These are phyloP conservation scores for Eimeria maxima DNA, from an alignment of 169 alveolate genomes.

Conservation along the genomic window DNA sequence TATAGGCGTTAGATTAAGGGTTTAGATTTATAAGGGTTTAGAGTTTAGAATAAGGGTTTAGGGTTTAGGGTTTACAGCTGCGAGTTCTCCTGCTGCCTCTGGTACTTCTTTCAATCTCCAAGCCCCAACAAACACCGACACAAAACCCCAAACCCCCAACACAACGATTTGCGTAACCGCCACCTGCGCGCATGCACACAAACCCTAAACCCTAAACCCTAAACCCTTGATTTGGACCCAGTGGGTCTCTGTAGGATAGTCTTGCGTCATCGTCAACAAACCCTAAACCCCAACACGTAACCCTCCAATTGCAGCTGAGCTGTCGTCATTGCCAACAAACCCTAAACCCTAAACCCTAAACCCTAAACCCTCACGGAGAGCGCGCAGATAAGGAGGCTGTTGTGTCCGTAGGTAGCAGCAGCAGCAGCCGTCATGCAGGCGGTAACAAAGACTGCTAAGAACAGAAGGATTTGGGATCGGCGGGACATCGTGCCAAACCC, in stretches of 20 bases:
- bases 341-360: conserved; percentile 23
- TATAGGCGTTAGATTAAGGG: not conserved
- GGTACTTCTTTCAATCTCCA: not conserved
- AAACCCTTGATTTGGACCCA: not conserved
- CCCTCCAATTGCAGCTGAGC: not conserved
- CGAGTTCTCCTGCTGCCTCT: not conserved
- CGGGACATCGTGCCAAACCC: conserved; percentile 9
- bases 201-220: conserved; percentile 35
- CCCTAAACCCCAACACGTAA: not conserved
- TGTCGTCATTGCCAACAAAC: not conserved
- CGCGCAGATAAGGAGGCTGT: not conserved
- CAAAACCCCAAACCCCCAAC: not conserved
- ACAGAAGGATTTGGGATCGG: not conserved
- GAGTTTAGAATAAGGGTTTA: not conserved
- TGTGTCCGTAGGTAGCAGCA: conserved; percentile 3
- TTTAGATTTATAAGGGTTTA: not conserved
- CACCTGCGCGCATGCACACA: not conserved
- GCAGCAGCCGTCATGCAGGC: conserved; percentile 10
- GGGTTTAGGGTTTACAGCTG: not conserved
- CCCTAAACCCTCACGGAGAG: conserved; percentile 15
- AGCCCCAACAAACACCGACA: not conserved
- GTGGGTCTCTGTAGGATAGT: not conserved
- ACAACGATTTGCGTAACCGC: not conserved
- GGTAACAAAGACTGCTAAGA: not conserved
- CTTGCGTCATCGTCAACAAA: not conserved